Evolutionary conservation across 179 eudicot species (phyloP), one percentile per base, ranked within the genome.

Genomic region (Sideroxylon spinosum): DNA sequence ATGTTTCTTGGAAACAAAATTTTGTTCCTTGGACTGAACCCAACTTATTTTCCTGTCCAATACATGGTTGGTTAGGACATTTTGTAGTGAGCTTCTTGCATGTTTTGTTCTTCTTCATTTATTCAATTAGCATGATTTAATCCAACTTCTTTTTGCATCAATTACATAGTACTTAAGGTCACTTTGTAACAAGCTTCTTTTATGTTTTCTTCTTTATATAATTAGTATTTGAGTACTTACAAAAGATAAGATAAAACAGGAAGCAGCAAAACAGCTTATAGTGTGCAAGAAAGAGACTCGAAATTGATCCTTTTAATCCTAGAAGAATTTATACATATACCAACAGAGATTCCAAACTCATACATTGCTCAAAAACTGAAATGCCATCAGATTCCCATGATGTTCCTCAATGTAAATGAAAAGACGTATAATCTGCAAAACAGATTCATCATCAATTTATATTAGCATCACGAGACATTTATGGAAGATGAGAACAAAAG

Each of bases 311-410:
- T 22, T 37, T 22, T 7, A 14, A n/a, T 59, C 60, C 37, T 17
- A 56, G 2, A 49, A 75, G 46, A 22, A 49, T 65, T 25, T 50
- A 78, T 20, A 59, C 73, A 74, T 77, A 56, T 29, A 32, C 66
- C 55, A 77, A 68, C 17, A 78, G 65, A 46, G 48, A 65, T 53
- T 8, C 52, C 70, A 68, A 63, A 78, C 14, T 71, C 94, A 76
- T 89, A 96, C 99, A 89, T 82, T 94, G 89, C 94, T 89, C 83
- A 96, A 82, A 84, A 96, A 96, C 89, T 88, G 95, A 75, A 88
- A 96, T 82, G 99, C 97, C 60, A 80, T 88, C 80, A 81, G 91
- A 80, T 84, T 76, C 68, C 89, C 98, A 75, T 92, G 93, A 70
- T 89, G 88, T 86, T 96, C 97, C 86, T 92, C 84, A 25, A 96